Evolutionary conservation across 352 stramenopile genomes (phyloP), one percentile per base, ranked within the genome.

Genomic region (Phytopythium cucurbitacearum): DNA sequence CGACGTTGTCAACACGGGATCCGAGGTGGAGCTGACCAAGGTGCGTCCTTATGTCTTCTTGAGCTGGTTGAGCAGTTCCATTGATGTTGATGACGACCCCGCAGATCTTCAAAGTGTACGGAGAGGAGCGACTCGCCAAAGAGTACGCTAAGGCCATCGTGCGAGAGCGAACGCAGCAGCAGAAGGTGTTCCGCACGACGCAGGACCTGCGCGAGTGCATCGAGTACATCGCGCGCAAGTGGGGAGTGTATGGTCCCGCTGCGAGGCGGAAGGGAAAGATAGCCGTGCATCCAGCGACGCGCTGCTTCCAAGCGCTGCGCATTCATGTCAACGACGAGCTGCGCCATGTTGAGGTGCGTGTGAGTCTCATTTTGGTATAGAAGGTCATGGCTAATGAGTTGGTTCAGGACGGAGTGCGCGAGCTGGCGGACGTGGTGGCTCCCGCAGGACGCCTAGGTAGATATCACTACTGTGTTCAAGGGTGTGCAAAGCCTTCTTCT

Each of bases 321-420:
- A 91, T 93, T 52, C 72, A 83, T 56, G 83, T 93, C 41, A 93
- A 93, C 43, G 71, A 90, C 45, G 83, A 93, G 54, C 76, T 93
- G 34, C 55, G 75, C 11, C 83, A 93, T 49, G 76, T 91, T 11
- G 58, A 81, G 41, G 64, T 71, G 32, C 36, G 48, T 28, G 46
- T 13, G 37, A n/a, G 8, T 6, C 7, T 28, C 9, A 16, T 15
- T 42, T 59, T 32, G n/a, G 5, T 48, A 16, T n/a, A 21, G 52
- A 33, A 28, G 28, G 0, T 52, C 13, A 5, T 38, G 33, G 15
- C 21, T 28, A 28, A 28, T 28, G 21, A 28, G 2, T 28, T 28
- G 21, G 21, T 28, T 28, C 39, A 78, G 40, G 64, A 56, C 28
- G 83, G 80, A 0, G 64, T 93, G 10, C 69, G 76, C 16, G 53